Evolutionary conservation across 2,329 filamentous ascomycete species (phyloP).

Genomic region (Tolypocladium inflatum): DNA sequence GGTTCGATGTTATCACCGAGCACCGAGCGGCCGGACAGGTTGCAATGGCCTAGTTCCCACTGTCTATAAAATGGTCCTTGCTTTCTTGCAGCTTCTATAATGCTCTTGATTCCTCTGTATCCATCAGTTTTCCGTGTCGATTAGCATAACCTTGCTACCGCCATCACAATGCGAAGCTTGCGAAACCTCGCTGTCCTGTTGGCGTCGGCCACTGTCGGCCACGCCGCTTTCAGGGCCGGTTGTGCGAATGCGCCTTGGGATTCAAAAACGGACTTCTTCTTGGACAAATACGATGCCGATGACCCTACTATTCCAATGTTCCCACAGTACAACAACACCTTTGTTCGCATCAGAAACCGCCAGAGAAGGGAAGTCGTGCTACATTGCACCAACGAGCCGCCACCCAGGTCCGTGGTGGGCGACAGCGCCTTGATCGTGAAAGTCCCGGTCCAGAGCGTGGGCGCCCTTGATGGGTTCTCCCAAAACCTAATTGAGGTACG

Average conservation of each 20-base stretch:
- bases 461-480: constrained; percentile 2
- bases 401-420: constrained; percentile 1
- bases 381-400: constrained; percentile 4
- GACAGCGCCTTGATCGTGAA: constrained; percentile 1
- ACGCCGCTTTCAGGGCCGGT: constrained; percentile 1
- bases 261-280: constrained; percentile 2
- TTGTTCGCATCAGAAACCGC: constrained; percentile 3
- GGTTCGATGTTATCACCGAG: background rate
- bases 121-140: background rate
- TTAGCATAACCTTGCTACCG: background rate
- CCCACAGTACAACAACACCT: constrained; percentile 5
- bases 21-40: background rate
- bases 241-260: constrained; percentile 4
- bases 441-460: constrained; percentile 3
- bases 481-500: constrained; percentile 4
- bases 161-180: background rate
- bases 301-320: constrained; percentile 1
- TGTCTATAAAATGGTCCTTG: background rate
- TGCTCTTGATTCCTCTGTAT: background rate
- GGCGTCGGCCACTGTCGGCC: background rate
- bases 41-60: background rate
- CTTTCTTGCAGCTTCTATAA: background rate
- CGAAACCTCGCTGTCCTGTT: background rate
- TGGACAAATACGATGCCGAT: constrained; percentile 1
- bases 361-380: constrained; percentile 3